phyloP scores from a whole-genome alignment of 768 basidiomycete species.

The Agaricus blazei region DNA sequence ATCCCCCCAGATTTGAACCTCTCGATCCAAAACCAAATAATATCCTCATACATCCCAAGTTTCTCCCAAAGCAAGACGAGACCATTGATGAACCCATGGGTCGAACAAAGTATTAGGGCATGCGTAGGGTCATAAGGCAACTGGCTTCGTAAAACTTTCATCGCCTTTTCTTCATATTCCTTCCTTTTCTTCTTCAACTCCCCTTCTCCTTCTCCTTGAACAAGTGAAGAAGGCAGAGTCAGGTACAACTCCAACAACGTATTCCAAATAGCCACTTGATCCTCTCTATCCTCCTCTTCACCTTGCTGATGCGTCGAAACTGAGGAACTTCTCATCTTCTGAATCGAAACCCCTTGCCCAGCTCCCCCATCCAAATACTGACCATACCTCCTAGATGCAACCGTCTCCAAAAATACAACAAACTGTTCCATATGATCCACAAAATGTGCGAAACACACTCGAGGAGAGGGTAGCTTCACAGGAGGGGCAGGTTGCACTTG shows the following conservation, averaged over 20 bases:
- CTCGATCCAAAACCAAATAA: slow-evolving; percentile 91
- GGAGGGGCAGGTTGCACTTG: slow-evolving; percentile 23
- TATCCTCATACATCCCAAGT: slow-evolving; percentile 94
- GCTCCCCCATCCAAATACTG: slow-evolving; percentile 52
- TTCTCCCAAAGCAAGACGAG: slow-evolving; percentile 90
- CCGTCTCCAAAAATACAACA: slow-evolving; percentile 81
- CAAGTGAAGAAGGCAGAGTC: slow-evolving; percentile 33
- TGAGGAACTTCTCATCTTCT: background rate
- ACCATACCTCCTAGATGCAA: slow-evolving; percentile 75
- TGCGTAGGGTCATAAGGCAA: slow-evolving; percentile 86
- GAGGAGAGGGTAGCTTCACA: slow-evolving; percentile 66
- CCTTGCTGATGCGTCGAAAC: slow-evolving; percentile 21
- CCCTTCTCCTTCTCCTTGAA: slow-evolving; percentile 10
- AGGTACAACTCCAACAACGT: slow-evolving; percentile 93
- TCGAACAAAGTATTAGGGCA: slow-evolving; percentile 93
- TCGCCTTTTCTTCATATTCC: slow-evolving; percentile 56
- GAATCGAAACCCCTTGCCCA: slow-evolving; percentile 14
- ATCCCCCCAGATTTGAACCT: slow-evolving; percentile 37
- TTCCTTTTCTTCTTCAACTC: slow-evolving; percentile 24
- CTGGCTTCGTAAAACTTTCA: slow-evolving; percentile 60
- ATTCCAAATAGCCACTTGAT: slow-evolving; percentile 91
- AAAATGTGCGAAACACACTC: slow-evolving; percentile 90
- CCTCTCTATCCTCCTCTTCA: slow-evolving; percentile 48
- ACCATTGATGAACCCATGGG: slow-evolving; percentile 73
- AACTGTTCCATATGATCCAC: slow-evolving; percentile 85